Conservation (phyloP, 495 filamentous ascomycete genomes). For the Aspergillus avenaceus region DNA sequence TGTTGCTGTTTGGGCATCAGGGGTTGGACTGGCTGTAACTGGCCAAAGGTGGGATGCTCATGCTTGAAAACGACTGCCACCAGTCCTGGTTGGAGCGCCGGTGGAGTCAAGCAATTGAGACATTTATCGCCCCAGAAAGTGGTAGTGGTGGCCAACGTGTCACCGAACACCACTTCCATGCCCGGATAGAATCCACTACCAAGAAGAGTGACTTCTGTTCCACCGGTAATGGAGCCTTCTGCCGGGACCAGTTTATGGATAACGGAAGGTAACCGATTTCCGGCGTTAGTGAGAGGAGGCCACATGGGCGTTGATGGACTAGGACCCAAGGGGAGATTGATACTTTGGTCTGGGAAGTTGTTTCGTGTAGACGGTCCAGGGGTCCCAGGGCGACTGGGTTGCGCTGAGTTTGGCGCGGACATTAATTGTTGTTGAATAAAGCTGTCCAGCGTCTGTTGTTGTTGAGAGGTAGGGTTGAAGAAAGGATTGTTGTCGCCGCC, state of each 20-base stretch:
- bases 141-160: constrained; percentile 69
- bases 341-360: constrained; percentile 35
- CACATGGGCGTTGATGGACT: constrained; percentile 35
- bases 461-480: constrained; percentile 44
- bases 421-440: constrained; percentile 54
- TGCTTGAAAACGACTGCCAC: constrained; percentile 74
- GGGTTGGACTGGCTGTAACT: constrained; percentile 37
- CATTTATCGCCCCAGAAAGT: constrained; percentile 79
- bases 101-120: constrained; percentile 80
- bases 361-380: constrained; percentile 43
- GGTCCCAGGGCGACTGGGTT: constrained; percentile 46
- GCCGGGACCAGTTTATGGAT: constrained; percentile 76
- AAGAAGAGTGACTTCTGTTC: constrained; percentile 78
- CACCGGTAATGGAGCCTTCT: constrained; percentile 76
- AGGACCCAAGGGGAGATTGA: constrained; percentile 28
- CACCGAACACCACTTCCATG: constrained; percentile 83
- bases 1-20: constrained; percentile 51
- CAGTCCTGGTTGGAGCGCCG: constrained; percentile 60
- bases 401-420: constrained; percentile 63
- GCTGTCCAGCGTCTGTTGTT: constrained; percentile 54
- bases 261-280: constrained; percentile 47
- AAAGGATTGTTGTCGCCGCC: constrained; percentile 51
- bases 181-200: constrained; percentile 76
- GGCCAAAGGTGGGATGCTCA: constrained; percentile 49
- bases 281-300: constrained; percentile 37